Evolutionary conservation across 164 flowering plant genomes (phyloP).

Genomic region (Berberis thunbergii): DNA sequence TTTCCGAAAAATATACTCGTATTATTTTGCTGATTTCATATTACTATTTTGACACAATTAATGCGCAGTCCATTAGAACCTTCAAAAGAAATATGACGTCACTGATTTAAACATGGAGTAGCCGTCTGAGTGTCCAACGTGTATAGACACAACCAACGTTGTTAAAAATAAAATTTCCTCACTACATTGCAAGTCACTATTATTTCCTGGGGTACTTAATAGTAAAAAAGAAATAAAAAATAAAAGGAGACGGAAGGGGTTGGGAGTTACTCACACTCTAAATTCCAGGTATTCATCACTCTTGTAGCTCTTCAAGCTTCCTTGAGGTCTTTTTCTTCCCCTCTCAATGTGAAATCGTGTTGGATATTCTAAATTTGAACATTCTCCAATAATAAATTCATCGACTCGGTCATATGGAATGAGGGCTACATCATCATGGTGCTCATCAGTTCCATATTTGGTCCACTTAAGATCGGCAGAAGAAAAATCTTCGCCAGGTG

Average conservation of each 20-base stretch:
- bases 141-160: too few species aligned
- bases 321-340: conserved; percentile 59
- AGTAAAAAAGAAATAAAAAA: background rate
- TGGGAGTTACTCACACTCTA: conserved; percentile 47
- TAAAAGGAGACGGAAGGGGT: background rate
- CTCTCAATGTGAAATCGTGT: conserved; percentile 92
- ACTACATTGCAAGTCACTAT: too few species aligned
- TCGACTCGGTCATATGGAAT: conserved; percentile 82
- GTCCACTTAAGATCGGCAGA: conserved; percentile 71
- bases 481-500: conserved; percentile 73
- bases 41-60: too few species aligned
- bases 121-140: too few species aligned
- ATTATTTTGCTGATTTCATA: too few species aligned
- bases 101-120: too few species aligned
- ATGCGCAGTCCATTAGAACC: too few species aligned
- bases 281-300: conserved; percentile 82
- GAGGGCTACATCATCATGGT: conserved; percentile 78
- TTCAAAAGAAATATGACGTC: too few species aligned
- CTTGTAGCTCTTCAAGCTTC: conserved; percentile 73
- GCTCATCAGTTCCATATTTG: conserved; percentile 59
- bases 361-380: conserved; percentile 69
- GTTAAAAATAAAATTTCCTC: too few species aligned
- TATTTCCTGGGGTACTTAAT: too few species aligned
- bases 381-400: conserved; percentile 80
- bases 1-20: too few species aligned